Base-by-base conservation (phyloP, 75 land plant genomes). In the Cryptomeria japonica region DNA sequence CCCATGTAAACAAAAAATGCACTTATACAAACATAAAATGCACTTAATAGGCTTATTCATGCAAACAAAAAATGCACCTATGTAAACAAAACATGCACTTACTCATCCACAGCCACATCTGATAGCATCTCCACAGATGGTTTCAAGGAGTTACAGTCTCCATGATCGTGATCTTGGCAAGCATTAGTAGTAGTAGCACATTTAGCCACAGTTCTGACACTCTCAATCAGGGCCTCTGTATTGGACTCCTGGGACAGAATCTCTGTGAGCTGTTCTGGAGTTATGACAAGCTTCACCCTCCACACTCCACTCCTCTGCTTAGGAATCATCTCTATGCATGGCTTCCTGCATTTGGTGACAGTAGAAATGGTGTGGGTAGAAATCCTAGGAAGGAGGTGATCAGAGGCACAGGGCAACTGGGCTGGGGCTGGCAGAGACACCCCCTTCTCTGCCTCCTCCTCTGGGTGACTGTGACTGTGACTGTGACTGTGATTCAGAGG, bases 221-320 rank as follows among this genome's bases (percentile, higher is more conserved):
- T 93, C 87, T 93, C 94, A n/a, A 93, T 92, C 88, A 93, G 75
- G 80, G 88, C 94, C 89, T 93, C 87, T 34, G 94, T 93, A 16
- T 85, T 86, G 16, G 86, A 85, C 5, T 92, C 92, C 87, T 92
- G 85, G 1, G 93, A 80, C 55, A 93, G 55, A 5, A 93, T 93
- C 84, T 92, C 94, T 84, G 87, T 16, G 80, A 93, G 82, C 86
- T 89, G 93, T 32, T 88, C 90, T 12, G 92, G 92, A 38, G 88
- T 89, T 3, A 93, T 93, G 84, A 92, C 94, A 86, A 93, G 85
- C 91, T 93, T 93, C 89, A 93, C 94, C 88, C 89, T 90, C 94
- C 94, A 93, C 73, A 92, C 90, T 19, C 91, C 88, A 32, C 84
- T 64, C 15, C n/a, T 77, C 37, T 44, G 64, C 90, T 86, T 86